Evolutionary conservation across 805 yeast genomes (phyloP), one percentile per base, ranked within the genome.

Genomic region (Hanseniaspora valbyensis): DNA sequence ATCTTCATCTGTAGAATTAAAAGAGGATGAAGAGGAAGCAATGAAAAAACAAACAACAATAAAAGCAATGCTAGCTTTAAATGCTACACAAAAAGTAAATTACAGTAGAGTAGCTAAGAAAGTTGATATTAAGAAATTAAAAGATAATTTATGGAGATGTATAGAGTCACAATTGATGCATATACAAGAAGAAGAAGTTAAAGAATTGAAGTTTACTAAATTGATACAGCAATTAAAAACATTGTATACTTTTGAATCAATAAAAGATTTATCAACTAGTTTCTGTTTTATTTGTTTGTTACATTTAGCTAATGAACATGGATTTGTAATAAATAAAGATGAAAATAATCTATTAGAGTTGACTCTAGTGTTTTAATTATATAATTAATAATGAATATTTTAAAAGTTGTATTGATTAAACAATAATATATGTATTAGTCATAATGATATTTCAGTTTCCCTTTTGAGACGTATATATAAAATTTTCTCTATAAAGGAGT

Each of bases 231-330:
- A 72, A 25, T 70, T 81, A 22, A 69, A 69, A 18, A 63, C 65
- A 8, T 69, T 70, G 61, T 87, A 88, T 60, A 69, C 76, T 0
- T 64, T 69, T 8, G 78, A 76, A 43, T 74, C 78, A 42, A 68
- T 71, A 56, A 73, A 72, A 44, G 95, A 87, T 48, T 65, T 88
- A 7, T 82, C 94, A 1, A 86, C 95, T 1, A 81, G 94, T 64
- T 83, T 83, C 63, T 83, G 85, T 59, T 87, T 87, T 58, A 84
- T 87, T 52, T 83, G 95, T 57, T 66, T 86, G 58, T 66, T 87
- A 32, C 96, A 87, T 66, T 68, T 87, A 56, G 95, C 95, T 13
- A 87, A 88, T 61, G 96, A 87, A 62, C 80, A 83, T 59, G 90
- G 89, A 1, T 68, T 87, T 28, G 60, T 68, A 6, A 72, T 87